These are phyloP conservation scores for Candida sithepensis DNA, from an alignment of 805 yeast species.

Conservation along the genomic window DNA sequence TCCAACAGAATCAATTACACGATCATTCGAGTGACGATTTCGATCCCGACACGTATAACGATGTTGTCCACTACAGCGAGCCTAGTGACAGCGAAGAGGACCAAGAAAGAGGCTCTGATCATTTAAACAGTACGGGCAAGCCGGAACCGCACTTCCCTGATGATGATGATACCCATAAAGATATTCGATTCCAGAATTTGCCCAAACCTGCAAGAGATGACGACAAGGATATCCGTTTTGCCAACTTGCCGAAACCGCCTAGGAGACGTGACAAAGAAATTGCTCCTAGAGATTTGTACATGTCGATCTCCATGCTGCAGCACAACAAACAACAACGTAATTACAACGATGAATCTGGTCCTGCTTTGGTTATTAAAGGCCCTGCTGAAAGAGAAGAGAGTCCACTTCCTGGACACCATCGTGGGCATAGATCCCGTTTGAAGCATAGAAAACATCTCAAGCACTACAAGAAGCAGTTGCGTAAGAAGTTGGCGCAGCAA, in stretches of 20 bases:
- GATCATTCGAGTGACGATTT: constrained; percentile 3
- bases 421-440: constrained; percentile 14
- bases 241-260: constrained; percentile 53
- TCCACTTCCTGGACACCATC: constrained; percentile 22
- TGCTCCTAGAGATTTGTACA: constrained; percentile 78
- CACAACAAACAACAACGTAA: constrained; percentile 36
- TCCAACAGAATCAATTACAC: not conserved
- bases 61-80: constrained; percentile 36
- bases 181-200: constrained; percentile 38
- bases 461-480: constrained; percentile 15
- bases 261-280: constrained; percentile 41
- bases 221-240: constrained; percentile 50
- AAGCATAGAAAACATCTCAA: constrained; percentile 19
- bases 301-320: constrained; percentile 80
- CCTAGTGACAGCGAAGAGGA: constrained; percentile 38
- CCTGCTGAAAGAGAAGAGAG: constrained; percentile 71
- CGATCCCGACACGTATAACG: constrained; percentile 8
- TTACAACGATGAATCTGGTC: constrained; percentile 57
- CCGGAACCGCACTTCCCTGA: too few species aligned
- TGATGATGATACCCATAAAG: too few species aligned
- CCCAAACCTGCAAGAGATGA: constrained; percentile 1
- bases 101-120: too few species aligned
- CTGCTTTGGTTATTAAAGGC: constrained; percentile 71
- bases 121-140: too few species aligned
- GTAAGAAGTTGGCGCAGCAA: constrained; percentile 11